Conservation (phyloP, 306 rosid species). For the Macrotyloma uniflorum region DNA sequence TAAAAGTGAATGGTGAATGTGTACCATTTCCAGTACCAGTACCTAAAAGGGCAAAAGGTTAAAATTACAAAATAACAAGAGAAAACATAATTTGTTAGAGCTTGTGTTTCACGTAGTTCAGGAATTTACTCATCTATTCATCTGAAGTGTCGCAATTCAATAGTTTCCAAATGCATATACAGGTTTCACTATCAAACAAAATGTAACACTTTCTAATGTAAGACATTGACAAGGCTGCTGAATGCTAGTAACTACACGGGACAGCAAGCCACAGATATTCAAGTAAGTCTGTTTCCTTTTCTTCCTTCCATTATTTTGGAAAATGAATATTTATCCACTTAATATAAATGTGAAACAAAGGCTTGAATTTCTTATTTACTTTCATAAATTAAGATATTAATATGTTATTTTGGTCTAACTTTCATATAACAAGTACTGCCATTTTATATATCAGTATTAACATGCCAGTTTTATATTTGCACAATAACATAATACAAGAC, state of each 20-base stretch:
- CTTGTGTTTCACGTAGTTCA: background rate
- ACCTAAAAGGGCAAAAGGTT: conserved; percentile 50
- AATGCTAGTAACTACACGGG: conserved; percentile 11
- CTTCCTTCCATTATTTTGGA: background rate
- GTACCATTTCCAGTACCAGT: conserved; percentile 89
- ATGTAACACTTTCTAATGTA: background rate
- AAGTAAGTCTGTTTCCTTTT: background rate
- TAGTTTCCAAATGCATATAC: background rate
- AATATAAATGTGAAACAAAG: conserved; percentile 9
- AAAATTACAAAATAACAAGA: background rate
- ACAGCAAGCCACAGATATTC: background rate
- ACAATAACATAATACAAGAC: background rate
- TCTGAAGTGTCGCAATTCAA: conserved; percentile 20
- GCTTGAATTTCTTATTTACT: background rate
- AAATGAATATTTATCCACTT: background rate
- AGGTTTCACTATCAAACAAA: conserved; percentile 11
- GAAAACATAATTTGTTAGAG: conserved; percentile 12
- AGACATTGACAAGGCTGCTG: background rate
- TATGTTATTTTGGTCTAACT: background rate
- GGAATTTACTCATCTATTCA: background rate
- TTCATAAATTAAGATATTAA: background rate
- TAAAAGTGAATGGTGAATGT: conserved; percentile 64
- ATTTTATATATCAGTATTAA: background rate
- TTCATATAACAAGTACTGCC: background rate
- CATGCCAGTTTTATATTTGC: background rate